A percentile compares a stretch with the other conserved stretches of the same genome.
These are phyloP conservation scores for Xylariaceae sp. DNA, from an alignment of 2,329 filamentous ascomycete species.

Conservation along the genomic window DNA sequence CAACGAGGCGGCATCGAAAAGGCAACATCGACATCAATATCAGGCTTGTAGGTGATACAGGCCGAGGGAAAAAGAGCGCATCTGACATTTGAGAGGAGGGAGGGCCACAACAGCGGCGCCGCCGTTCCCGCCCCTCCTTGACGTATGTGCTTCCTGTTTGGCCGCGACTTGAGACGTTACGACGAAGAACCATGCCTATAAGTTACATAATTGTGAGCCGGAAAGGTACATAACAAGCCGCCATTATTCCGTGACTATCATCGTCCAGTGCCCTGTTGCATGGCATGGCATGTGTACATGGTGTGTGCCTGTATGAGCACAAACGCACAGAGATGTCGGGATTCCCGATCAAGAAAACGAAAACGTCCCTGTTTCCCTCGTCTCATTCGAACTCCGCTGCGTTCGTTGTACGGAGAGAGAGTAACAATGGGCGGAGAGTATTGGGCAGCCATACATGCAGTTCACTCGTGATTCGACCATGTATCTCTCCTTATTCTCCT, in stretches of 20 bases:
- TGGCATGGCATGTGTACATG: no score
- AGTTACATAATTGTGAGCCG: background rate
- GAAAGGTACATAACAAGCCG: background rate
- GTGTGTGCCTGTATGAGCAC: background rate
- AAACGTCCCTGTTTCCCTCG: background rate
- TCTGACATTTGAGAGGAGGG: background rate
- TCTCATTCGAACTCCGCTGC: constrained; percentile 3
- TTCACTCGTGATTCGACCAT: no score
- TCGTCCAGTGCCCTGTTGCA: no score
- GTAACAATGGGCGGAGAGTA: background rate
- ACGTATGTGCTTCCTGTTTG: background rate
- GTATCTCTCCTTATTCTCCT: background rate
- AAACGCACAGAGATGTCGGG: background rate
- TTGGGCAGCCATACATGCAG: constrained; percentile 20
- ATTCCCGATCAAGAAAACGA: constrained; percentile 4
- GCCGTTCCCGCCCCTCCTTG: constrained; percentile 7
- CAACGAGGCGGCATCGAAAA: background rate
- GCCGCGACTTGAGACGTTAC: constrained; percentile 1
- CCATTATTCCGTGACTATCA: no score
- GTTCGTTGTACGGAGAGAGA: constrained; percentile 14
- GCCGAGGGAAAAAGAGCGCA: background rate
- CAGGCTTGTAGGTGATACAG: background rate
- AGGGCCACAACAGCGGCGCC: constrained; percentile 1
- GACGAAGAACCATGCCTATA: background rate
- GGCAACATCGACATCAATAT: background rate